Conservation (phyloP, 805 yeast genomes). For the Wickerhamomyces queroliae region DNA sequence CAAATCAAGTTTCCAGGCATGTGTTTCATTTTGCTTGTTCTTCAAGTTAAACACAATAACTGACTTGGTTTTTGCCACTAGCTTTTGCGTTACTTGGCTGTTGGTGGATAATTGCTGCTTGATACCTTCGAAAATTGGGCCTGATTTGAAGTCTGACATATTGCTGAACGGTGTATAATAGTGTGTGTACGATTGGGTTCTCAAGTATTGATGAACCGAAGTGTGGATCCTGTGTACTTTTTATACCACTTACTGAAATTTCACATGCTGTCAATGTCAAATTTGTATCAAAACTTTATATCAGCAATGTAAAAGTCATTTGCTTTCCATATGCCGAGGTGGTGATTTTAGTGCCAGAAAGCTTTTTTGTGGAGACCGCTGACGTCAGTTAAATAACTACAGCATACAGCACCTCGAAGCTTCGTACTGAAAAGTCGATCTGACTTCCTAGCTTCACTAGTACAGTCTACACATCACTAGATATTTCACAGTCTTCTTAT, state of each 20-base stretch:
- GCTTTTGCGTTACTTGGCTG: conserved; percentile 11
- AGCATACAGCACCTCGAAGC: no score
- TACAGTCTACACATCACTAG: no score
- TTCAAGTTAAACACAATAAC: conserved; percentile 61
- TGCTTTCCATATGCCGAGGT: no score
- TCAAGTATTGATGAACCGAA: no score
- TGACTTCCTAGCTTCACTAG: no score
- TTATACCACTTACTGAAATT: not conserved
- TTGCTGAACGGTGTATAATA: not conserved
- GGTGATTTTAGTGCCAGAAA: no score
- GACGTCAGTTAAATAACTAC: no score
- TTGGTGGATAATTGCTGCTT: conserved; percentile 13
- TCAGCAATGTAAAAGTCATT: no score
- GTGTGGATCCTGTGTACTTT: not conserved
- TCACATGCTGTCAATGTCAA: not conserved
- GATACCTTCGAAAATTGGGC: conserved; percentile 17
- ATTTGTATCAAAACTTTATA: no score
- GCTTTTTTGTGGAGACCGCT: no score
- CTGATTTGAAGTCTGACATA: conserved; percentile 17
- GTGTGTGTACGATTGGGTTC: not conserved
- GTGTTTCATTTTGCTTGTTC: conserved; percentile 47
- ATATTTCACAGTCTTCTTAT: no score
- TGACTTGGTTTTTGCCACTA: conserved; percentile 43
- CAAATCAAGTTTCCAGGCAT: conserved; percentile 64
- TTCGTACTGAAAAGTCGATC: no score